Base-by-base conservation (phyloP, 106 monocot genomes). In the Gastrodia elata region DNA sequence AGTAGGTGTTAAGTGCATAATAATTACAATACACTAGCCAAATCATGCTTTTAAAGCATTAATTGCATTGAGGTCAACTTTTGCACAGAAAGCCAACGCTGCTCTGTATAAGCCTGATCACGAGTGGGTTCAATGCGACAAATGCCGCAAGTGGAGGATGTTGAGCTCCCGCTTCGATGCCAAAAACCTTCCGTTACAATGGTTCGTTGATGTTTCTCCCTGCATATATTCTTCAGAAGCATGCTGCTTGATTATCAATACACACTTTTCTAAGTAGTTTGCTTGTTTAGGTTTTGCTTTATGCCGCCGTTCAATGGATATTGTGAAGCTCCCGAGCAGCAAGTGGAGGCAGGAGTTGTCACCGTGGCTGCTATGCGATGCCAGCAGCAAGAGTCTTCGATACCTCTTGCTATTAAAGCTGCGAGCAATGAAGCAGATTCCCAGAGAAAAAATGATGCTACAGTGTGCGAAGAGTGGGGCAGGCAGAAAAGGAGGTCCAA, bases 81-180 rank as follows among this genome's bases (percentile, higher is more conserved):
- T 10, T 61, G 43, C 72, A 86, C 84, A 82, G 16, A 58, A 88
- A 81, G 37, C 70, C 69, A 39, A 39, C 9, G 33, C 27, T 34
- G 71, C 27, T 38, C 49, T n/a, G 3, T 80, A 71, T 72, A 77
- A 80, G 70, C 82, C 84, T 55, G 91, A 92, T 74, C 75, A 79
- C 74, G 82, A 86, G 18, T 88, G 91, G 91, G 91, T 92, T 64
- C 91, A 92, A 67, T 92, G 91, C 42, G 71, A 88, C 77, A 88
- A 88, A 78, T 92, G 91, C 64, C 84, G 84, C 39, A 92, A 92
- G 57, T 92, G 91, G 91, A 88, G 91, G 65, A 80, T 77, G 35
- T 68, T 92, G 30, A 75, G 38, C 13, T 0, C 40, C 37, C 80
- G 71, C 38, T 92, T 86, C 43, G 64, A 80, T 59, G 61, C 16